Percentiles rank a stretch among this genome's conserved stretches.
Evolutionary conservation across 345 rosid genomes (phyloP).

Genomic region (Carallia pectinifolia): DNA sequence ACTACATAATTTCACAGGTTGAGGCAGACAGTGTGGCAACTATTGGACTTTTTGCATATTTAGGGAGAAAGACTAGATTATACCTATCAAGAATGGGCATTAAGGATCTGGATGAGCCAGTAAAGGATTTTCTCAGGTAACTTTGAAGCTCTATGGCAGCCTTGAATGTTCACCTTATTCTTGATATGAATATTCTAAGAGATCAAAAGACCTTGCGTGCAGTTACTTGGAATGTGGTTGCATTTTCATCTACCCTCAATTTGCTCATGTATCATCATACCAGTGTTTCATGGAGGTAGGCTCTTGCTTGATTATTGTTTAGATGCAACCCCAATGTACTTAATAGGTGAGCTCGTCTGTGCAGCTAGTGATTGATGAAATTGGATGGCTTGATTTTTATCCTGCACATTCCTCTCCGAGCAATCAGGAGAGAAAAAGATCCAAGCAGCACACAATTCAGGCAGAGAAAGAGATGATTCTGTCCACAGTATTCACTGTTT

Average conservation of each 20-base stretch:
- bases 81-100: constrained; percentile 46
- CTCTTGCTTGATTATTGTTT: constrained; percentile 14
- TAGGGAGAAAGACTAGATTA: constrained; percentile 56
- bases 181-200: not conserved
- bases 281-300: constrained; percentile 64
- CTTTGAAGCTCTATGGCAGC: constrained; percentile 5
- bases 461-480: constrained; percentile 68
- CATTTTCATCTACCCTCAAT: constrained; percentile 56
- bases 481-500: constrained; percentile 52
- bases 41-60: constrained; percentile 65
- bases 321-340: constrained; percentile 12
- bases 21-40: constrained; percentile 54
- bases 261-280: constrained; percentile 46
- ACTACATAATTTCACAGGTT: constrained; percentile 37
- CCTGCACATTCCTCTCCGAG: constrained; percentile 22
- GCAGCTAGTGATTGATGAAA: constrained; percentile 62
- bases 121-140: constrained; percentile 63
- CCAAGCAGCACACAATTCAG: constrained; percentile 49
- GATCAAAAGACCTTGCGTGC: constrained; percentile 21
- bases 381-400: constrained; percentile 72
- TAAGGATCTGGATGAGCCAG: constrained; percentile 57
- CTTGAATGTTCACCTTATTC: constrained; percentile 1
- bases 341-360: constrained; percentile 10
- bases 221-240: constrained; percentile 72
- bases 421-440: constrained; percentile 44